A percentile compares a stretch with the other conserved stretches of the same genome.
Conservation (phyloP, 257 asterid species). For the Nicotiana benthamiana region DNA sequence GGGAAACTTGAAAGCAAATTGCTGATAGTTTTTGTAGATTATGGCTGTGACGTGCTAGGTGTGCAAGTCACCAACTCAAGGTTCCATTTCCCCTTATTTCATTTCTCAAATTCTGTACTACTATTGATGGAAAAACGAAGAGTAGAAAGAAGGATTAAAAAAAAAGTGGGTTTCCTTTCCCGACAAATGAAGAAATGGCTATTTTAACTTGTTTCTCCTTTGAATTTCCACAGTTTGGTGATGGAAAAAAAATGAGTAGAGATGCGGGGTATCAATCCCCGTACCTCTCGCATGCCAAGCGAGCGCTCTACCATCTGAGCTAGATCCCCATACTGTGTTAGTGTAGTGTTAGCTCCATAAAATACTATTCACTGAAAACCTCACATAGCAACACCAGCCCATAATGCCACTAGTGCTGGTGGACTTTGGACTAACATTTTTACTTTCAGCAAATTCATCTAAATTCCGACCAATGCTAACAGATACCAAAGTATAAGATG, state of each 20-base stretch:
- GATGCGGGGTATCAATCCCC: constrained; percentile 49
- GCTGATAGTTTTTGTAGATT: not conserved
- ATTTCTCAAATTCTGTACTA: not conserved
- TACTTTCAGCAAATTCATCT: too few relatives aligned
- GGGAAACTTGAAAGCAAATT: not conserved
- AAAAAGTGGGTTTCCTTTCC: not conserved
- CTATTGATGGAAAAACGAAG: not conserved
- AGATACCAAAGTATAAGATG: too few relatives aligned
- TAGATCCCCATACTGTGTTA: constrained; percentile 28
- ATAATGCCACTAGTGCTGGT: too few relatives aligned
- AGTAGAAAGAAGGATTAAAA: not conserved
- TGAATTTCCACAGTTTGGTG: too few relatives aligned
- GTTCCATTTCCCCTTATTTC: not conserved
- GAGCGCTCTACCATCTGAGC: constrained; percentile 66
- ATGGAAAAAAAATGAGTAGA: constrained; percentile 9
- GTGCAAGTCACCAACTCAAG: not conserved
- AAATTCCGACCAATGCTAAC: too few relatives aligned
- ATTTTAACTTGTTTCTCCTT: not conserved
- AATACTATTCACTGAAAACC: too few relatives aligned
- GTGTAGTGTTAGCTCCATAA: not conserved
- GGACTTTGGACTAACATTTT: too few relatives aligned
- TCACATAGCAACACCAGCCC: too few relatives aligned
- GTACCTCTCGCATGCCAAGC: constrained; percentile 45
- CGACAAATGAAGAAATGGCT: not conserved
- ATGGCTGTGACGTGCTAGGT: not conserved